Conservation (phyloP, 345 rosid genomes). For the Orychophragmus violaceus region DNA sequence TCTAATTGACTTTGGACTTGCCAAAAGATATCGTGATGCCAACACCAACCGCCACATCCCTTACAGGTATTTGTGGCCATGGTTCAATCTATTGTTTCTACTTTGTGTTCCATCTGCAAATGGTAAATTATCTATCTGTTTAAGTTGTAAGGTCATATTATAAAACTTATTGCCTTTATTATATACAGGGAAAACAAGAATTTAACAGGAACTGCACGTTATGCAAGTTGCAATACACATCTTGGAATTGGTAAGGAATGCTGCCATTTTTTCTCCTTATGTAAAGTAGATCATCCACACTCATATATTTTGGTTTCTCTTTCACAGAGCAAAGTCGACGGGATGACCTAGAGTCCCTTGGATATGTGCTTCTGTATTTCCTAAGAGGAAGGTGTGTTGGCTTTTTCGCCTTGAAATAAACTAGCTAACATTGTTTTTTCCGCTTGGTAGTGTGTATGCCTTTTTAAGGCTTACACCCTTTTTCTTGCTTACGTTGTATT, state of each 20-base stretch:
- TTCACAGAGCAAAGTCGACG: constrained; percentile 69
- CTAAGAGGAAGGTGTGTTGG: constrained; percentile 79
- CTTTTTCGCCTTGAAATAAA: not conserved
- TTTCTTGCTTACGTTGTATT: not conserved
- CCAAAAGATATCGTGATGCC: constrained; percentile 78
- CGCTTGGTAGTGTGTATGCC: not conserved
- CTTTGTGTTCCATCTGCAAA: not conserved
- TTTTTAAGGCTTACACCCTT: not conserved
- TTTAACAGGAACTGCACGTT: constrained; percentile 93
- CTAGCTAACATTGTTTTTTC: not conserved
- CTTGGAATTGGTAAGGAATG: constrained; percentile 80
- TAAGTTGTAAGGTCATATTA: not conserved
- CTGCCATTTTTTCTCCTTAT: not conserved
- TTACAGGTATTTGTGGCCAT: constrained; percentile 44
- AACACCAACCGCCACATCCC: constrained; percentile 78
- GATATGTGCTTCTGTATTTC: constrained; percentile 69
- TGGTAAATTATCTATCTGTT: not conserved
- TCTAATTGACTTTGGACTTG: constrained; percentile 86
- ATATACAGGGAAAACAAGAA: constrained; percentile 83
- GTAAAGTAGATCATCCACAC: not conserved
- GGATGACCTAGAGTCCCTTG: constrained; percentile 76
- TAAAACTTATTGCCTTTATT: not conserved
- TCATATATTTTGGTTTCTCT: not conserved
- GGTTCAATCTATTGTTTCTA: not conserved
- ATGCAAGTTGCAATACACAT: constrained; percentile 97